These are phyloP conservation scores for Fremontodendron californicum DNA, from an alignment of 345 rosid genomes.

Conservation along the genomic window DNA sequence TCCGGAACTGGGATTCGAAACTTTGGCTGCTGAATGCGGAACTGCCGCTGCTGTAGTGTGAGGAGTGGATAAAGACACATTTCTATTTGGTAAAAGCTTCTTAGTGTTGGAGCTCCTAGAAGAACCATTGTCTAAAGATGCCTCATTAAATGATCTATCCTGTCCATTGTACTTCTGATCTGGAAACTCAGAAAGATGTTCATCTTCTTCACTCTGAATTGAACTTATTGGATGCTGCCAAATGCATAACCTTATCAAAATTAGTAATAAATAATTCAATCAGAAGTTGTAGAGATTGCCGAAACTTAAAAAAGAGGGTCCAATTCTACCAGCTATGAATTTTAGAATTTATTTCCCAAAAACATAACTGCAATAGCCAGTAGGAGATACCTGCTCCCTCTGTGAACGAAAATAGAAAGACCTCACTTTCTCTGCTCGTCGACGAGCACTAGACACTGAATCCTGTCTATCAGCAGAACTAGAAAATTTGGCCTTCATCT, in stretches of 20 bases:
- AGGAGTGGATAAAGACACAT: slow-evolving; percentile 51
- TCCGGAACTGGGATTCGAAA: slow-evolving; percentile 46
- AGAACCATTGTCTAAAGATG: slow-evolving; percentile 36
- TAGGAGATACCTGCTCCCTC: slow-evolving; percentile 74
- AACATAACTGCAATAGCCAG: slow-evolving; percentile 8
- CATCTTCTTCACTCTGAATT: slow-evolving; percentile 66
- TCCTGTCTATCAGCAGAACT: slow-evolving; percentile 38
- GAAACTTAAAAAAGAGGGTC: slow-evolving; percentile 21
- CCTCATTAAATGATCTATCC: slow-evolving; percentile 43
- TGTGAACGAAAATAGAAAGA: slow-evolving; percentile 48
- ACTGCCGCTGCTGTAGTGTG: slow-evolving; percentile 50
- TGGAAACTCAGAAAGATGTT: slow-evolving; percentile 41
- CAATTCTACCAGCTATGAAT: slow-evolving; percentile 4
- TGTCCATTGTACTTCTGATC: slow-evolving; percentile 39
- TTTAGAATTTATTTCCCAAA: slow-evolving; percentile 9
- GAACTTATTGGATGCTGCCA: slow-evolving; percentile 61
- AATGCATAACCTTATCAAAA: slow-evolving; percentile 40
- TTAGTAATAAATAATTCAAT: slow-evolving; percentile 18
- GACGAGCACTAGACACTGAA: slow-evolving; percentile 38
- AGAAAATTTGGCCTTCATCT: slow-evolving; percentile 67
- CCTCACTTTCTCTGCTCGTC: slow-evolving; percentile 61
- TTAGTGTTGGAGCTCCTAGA: slow-evolving; percentile 56
- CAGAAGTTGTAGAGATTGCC: not conserved
- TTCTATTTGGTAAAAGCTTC: slow-evolving; percentile 49
- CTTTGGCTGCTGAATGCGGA: slow-evolving; percentile 57